Percentiles rank a stretch among this genome's conserved stretches.
Conservation (phyloP, 1,284 basidiomycete species). For the Trichosporon faecale region DNA sequence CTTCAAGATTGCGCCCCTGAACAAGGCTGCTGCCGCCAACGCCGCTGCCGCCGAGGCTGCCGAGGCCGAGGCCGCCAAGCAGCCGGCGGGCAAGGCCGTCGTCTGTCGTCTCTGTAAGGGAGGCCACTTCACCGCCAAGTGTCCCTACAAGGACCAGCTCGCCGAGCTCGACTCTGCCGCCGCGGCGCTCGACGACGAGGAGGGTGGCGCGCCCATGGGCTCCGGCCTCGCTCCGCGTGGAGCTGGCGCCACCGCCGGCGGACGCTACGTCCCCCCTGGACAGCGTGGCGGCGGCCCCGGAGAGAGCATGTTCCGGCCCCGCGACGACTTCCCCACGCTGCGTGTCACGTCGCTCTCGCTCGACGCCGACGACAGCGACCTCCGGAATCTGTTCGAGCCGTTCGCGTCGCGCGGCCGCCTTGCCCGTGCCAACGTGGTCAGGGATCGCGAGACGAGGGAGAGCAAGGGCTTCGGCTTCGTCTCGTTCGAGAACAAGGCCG, state of each 20-base stretch:
- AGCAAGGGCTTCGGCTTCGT: conserved; percentile 76
- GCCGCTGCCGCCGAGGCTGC: conserved; percentile 65
- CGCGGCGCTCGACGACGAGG: conserved; percentile 55
- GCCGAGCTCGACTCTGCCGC: conserved; percentile 69
- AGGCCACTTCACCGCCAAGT: conserved; percentile 96
- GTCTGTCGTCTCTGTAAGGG: conserved; percentile 93
- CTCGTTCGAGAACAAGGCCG: conserved; percentile 78
- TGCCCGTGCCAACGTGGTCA: conserved; percentile 86
- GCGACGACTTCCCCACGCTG: conserved; percentile 93
- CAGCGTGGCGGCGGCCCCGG: conserved; percentile 63
- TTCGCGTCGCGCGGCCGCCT: conserved; percentile 70
- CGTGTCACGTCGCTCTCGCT: conserved; percentile 96
- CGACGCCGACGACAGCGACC: conserved; percentile 91
- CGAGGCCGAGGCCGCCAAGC: conserved; percentile 69
- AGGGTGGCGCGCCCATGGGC: conserved; percentile 25
- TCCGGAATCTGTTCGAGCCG: conserved; percentile 77
- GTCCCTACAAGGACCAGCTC: conserved; percentile 92
- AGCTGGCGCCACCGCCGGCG: conserved; percentile 42
- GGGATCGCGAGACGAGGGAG: conserved; percentile 89
- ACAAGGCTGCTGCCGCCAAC: conserved; percentile 59
- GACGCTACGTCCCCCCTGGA: conserved; percentile 86
- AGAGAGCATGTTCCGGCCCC: conserved; percentile 68
- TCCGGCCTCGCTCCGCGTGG: conserved; percentile 31
- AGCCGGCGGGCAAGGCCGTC: conserved; percentile 76
- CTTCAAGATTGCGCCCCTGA: conserved; percentile 77